Base-by-base conservation (phyloP, 2,329 filamentous ascomycete genomes). In the Piedraia hortae region DNA sequence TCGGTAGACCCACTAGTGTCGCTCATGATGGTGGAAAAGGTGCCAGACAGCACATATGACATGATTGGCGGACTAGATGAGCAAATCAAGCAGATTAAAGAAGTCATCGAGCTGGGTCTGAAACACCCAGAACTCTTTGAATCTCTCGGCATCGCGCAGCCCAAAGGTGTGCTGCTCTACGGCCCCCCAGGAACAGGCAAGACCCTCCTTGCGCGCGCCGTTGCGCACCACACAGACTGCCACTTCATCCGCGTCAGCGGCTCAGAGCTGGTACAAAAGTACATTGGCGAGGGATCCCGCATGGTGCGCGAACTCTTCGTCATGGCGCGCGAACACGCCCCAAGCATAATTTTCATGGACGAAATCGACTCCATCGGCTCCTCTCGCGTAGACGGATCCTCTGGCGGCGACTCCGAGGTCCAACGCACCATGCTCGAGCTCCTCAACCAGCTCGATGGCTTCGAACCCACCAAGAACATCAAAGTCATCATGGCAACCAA, bases 401-500 rank as follows among this genome's bases (percentile, higher is more conserved):
- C 75, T 10, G 80, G 80, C 23, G 85, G 85, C 41, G 85, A 97
- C 44, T 91, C 80, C 1, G 85, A 97, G 50, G 85, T 97, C 23
- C 85, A 97, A 53, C 70, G 85, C 39, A 97, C 85, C 21, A 97
- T 97, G 85, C 53, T 97, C 51, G 85, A 97, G 48, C 58, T 97
- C 28, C 65, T 97, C 33, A 97, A 97, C 54, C 85, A 97, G 56
- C 63, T 97, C 28, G 85, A 97, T 44, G 85, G 85, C 22, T 97
- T 97, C 49, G 85, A 93, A 51, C 85, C 85, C 4, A 93, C 82
- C 20, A 39, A 38, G 58, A 91, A 93, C 53, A 97, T 97, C 65
- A 97, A 97, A 51, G 77, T 97, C 46, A 89, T 97, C 53, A 97
- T 97, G 82, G 85, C 85, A 24, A 97, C 85, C 21, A 97, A 97